phyloP scores from a whole-genome alignment of 2,329 filamentous ascomycete species.

The Aspergillus phoenicis region DNA sequence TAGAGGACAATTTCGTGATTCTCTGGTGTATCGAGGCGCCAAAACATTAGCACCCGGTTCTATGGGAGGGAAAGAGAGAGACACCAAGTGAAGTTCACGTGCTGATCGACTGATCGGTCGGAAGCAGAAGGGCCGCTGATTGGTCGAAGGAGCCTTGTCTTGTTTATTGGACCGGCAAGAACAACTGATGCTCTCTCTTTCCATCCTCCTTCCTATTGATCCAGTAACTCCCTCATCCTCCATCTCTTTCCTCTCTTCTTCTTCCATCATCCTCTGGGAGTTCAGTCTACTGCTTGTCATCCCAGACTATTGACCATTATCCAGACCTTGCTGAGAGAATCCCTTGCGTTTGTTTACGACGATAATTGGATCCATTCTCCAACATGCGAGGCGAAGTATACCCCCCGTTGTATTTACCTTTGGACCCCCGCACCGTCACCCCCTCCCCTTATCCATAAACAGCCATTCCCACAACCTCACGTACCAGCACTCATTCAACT shows the following conservation, averaged over 20 bases:
- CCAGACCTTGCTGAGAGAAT: neutral
- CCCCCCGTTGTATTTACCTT: conserved; percentile 22
- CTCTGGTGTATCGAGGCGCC: neutral
- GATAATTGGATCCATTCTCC: conserved; percentile 10
- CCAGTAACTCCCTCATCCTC: conserved; percentile 10
- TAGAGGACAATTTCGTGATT: neutral
- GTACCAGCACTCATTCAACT: neutral
- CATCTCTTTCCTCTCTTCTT: conserved; percentile 2
- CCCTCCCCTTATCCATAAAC: conserved; percentile 21
- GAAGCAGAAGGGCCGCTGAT: conserved; percentile 11
- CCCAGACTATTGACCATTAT: neutral
- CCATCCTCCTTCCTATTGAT: neutral
- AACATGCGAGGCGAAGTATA: conserved; percentile 43
- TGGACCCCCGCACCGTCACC: conserved; percentile 22
- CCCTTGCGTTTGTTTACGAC: neutral
- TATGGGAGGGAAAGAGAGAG: neutral
- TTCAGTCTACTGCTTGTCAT: neutral
- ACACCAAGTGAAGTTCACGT: neutral
- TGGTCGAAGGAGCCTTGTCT: neutral
- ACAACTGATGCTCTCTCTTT: conserved; percentile 3
- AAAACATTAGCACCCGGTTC: neutral
- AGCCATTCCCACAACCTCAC: conserved; percentile 5
- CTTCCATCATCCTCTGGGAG: conserved; percentile 5
- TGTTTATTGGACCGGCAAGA: conserved; percentile 20
- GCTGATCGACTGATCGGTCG: conserved; percentile 6